A percentile compares a stretch with the other conserved stretches of the same genome.
Evolutionary conservation across 1,139 yeast genomes (phyloP).

Genomic region (Yamadazyma atmosphaerica): DNA sequence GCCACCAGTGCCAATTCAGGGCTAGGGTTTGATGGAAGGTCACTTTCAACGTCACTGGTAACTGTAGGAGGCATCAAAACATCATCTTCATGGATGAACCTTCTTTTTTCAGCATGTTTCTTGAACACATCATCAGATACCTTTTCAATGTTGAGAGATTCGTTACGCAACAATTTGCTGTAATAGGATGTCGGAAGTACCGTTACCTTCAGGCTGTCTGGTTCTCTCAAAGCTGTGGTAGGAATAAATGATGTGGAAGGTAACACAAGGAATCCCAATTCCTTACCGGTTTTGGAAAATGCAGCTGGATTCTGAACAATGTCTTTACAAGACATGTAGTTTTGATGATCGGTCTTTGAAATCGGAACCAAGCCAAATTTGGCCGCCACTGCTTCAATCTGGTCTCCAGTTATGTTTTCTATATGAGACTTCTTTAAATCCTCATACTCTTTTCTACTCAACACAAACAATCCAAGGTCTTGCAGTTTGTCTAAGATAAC

Average conservation of each 20-base stretch:
- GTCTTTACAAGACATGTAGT: constrained; percentile 17
- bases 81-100: constrained; percentile 34
- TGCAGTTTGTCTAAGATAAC: constrained; percentile 34
- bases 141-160: constrained; percentile 43
- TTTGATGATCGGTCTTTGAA: constrained; percentile 35
- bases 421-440: constrained; percentile 21
- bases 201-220: constrained; percentile 59
- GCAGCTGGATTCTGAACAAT: constrained; percentile 22
- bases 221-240: constrained; percentile 54
- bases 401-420: constrained; percentile 17
- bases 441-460: constrained; percentile 33
- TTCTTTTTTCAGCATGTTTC: constrained; percentile 50
- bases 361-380: constrained; percentile 42
- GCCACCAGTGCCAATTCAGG: constrained; percentile 18
- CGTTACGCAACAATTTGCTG: constrained; percentile 51
- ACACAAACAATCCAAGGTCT: constrained; percentile 36
- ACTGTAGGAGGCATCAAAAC: constrained; percentile 16
- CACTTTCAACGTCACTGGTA: constrained; percentile 14
- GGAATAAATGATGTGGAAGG: constrained; percentile 59
- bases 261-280: constrained; percentile 50
- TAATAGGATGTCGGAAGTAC: constrained; percentile 66
- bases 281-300: constrained; percentile 35
- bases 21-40: constrained; percentile 7
- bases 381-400: constrained; percentile 11
- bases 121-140: constrained; percentile 47